These are phyloP conservation scores for Datisca glomerata DNA, from an alignment of 306 rosid genomes.

Conservation along the genomic window DNA sequence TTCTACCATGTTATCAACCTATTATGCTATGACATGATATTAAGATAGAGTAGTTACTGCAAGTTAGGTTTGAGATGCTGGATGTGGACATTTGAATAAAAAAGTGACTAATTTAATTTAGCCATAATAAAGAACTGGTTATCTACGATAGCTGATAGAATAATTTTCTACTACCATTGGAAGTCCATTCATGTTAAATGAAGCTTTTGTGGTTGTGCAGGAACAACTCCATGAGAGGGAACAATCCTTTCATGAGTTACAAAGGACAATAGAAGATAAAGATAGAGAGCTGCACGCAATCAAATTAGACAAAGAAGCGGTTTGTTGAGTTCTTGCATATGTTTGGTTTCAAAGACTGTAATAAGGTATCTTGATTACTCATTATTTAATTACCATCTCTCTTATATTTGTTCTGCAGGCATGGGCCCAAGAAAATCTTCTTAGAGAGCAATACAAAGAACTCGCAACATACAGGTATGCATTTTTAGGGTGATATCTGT, in stretches of 20 bases:
- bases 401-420: conserved; percentile 39
- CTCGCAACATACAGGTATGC: conserved; percentile 55
- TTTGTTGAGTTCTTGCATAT: conserved; percentile 27
- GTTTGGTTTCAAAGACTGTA: neutral
- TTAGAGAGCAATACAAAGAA: conserved; percentile 72
- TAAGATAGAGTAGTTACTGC: too few species aligned
- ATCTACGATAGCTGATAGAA: too few species aligned
- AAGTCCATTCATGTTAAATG: neutral
- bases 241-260: conserved; percentile 48
- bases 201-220: conserved; percentile 27
- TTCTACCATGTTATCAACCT: too few species aligned
- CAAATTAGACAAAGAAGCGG: conserved; percentile 82
- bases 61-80: too few species aligned
- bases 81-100: too few species aligned
- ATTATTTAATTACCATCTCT: neutral
- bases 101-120: too few species aligned
- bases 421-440: conserved; percentile 83
- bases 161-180: neutral
- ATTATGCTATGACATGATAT: too few species aligned
- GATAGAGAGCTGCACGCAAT: conserved; percentile 66
- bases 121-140: too few species aligned
- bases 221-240: conserved; percentile 72
- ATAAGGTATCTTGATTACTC: neutral
- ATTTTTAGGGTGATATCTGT: neutral
- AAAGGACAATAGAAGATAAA: conserved; percentile 69